Evolutionary conservation across 2,329 filamentous ascomycete genomes (phyloP).

Genomic region (Penicillium aurantiogriseum): DNA sequence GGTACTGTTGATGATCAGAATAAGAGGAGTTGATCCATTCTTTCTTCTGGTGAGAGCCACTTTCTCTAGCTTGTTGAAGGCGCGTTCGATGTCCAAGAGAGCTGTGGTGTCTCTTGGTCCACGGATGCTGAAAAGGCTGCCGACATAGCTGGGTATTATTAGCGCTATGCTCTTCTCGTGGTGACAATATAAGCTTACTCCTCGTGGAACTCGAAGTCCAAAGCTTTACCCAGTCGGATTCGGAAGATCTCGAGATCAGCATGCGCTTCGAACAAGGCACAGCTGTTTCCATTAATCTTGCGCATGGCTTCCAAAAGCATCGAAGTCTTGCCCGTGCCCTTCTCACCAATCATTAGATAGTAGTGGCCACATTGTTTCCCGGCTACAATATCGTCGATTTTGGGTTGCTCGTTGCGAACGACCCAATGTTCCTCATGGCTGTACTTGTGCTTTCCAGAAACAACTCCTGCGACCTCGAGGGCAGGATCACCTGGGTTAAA

Average conservation of each 20-base stretch:
- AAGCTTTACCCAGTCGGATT: constrained; percentile 83
- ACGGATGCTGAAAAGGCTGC: constrained; percentile 89
- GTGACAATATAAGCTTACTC: constrained; percentile 60
- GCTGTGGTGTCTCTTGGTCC: constrained; percentile 90
- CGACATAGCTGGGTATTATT: constrained; percentile 58
- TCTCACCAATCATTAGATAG: constrained; percentile 87
- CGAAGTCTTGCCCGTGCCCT: constrained; percentile 93
- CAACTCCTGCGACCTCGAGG: constrained; percentile 69
- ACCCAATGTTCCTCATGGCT: constrained; percentile 69
- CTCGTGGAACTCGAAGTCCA: constrained; percentile 96
- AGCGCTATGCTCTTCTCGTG: constrained; percentile 1
- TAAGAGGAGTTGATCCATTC: constrained; percentile 64
- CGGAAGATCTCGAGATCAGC: constrained; percentile 94
- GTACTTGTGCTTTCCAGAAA: constrained; percentile 38
- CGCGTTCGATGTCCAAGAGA: constrained; percentile 89
- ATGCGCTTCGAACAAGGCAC: constrained; percentile 95
- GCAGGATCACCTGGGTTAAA: constrained; percentile 92
- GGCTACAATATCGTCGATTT: constrained; percentile 77
- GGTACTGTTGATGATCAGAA: constrained; percentile 93
- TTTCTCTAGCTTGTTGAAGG: constrained; percentile 97
- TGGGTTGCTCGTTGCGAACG: constrained; percentile 73
- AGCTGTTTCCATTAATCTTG: constrained; percentile 82
- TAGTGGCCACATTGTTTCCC: constrained; percentile 78
- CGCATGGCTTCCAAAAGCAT: constrained; percentile 97
- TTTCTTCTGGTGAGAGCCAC: constrained; percentile 70